These are phyloP conservation scores for Apiospora malaysiana DNA, from an alignment of 2,329 filamentous ascomycete genomes.

Conservation along the genomic window DNA sequence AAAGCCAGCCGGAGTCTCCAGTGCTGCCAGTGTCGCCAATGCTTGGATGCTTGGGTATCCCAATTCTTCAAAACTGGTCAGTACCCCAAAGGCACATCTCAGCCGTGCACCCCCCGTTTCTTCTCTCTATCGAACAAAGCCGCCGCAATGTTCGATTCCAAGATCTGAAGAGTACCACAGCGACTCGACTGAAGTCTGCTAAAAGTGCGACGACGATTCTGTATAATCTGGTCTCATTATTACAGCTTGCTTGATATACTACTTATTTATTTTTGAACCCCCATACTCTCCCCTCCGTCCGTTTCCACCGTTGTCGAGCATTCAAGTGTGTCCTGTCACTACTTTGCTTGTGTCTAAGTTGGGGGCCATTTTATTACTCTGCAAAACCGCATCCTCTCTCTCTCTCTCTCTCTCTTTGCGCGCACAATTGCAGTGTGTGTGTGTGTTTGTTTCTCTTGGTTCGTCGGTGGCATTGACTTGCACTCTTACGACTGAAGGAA, in stretches of 20 bases:
- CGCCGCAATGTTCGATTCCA: conserved; percentile 60
- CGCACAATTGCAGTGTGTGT: conserved; percentile 28
- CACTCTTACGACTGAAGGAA: conserved; percentile 48
- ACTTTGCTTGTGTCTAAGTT: conserved; percentile 25
- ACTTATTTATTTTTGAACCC: not conserved
- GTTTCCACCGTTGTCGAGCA: conserved; percentile 20
- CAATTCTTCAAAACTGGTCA: conserved; percentile 42
- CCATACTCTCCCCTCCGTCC: conserved; percentile 6
- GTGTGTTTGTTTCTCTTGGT: conserved; percentile 31
- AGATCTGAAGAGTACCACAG: conserved; percentile 59
- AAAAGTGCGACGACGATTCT: conserved; percentile 37
- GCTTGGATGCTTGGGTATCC: not conserved
- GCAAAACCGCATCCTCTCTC: conserved; percentile 4
- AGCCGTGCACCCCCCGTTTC: conserved; percentile 39
- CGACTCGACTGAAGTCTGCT: conserved; percentile 61
- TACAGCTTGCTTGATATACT: conserved; percentile 16
- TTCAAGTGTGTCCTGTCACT: conserved; percentile 27
- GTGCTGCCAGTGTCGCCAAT: conserved; percentile 11
- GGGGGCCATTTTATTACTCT: conserved; percentile 24
- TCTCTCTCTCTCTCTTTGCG: conserved; percentile 23
- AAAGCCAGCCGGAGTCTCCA: conserved; percentile 17
- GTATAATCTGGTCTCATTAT: conserved; percentile 11
- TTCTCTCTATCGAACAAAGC: conserved; percentile 55
- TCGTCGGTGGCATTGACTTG: conserved; percentile 59
- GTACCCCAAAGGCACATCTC: conserved; percentile 35